Percentiles rank a stretch among this genome's conserved stretches.
Evolutionary conservation across 1,284 basidiomycete species (phyloP).

Genomic region (Omphalotus olearius): DNA sequence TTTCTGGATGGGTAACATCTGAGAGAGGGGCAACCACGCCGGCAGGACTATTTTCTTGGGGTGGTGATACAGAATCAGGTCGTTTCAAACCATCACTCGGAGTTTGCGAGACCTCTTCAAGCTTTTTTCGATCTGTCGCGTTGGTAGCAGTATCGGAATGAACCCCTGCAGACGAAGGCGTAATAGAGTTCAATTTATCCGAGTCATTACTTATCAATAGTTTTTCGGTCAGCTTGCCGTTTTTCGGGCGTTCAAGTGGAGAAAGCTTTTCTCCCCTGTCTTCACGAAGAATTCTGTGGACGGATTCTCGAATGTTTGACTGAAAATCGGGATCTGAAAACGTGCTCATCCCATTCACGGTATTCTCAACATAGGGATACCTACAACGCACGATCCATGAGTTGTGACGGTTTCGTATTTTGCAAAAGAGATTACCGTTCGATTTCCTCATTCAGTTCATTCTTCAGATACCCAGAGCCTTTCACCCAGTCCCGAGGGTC

Average conservation of each 20-base stretch:
- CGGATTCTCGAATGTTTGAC: constrained; percentile 36
- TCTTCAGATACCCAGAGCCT: not conserved
- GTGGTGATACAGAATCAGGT: too few relatives aligned
- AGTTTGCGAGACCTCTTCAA: too few relatives aligned
- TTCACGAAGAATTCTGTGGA: constrained; percentile 39
- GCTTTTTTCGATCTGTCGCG: too few relatives aligned
- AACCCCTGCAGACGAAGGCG: too few relatives aligned
- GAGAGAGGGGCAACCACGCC: not conserved
- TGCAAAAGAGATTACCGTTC: constrained; percentile 44
- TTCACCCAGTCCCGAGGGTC: too few relatives aligned
- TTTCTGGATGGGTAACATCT: not conserved
- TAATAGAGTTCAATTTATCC: too few relatives aligned
- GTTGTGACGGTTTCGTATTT: not conserved
- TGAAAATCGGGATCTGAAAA: constrained; percentile 49
- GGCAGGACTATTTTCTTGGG: too few relatives aligned
- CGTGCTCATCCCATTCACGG: constrained; percentile 48
- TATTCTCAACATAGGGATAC: constrained; percentile 60
- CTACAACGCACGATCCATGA: constrained; percentile 24
- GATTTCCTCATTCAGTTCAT: constrained; percentile 65
- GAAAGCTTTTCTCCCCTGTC: constrained; percentile 11
- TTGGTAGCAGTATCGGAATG: too few relatives aligned
- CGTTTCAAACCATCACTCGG: too few relatives aligned
- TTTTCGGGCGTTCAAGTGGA: too few relatives aligned
- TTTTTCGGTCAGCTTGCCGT: too few relatives aligned
- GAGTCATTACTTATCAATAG: too few relatives aligned